Evolutionary conservation across 805 yeast species (phyloP).

Genomic region (Candida bentonensis): DNA sequence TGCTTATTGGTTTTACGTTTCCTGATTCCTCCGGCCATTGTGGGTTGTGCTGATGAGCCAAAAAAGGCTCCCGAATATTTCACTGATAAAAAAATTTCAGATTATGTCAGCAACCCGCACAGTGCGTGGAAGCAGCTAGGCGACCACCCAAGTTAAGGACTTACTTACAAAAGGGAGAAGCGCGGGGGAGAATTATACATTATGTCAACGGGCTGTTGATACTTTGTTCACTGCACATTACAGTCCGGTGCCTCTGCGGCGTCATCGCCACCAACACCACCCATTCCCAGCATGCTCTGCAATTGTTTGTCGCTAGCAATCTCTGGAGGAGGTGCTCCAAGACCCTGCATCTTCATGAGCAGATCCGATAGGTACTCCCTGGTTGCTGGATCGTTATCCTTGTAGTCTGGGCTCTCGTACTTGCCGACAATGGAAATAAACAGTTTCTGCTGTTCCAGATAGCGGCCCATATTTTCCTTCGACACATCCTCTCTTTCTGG

Average conservation of each 20-base stretch:
- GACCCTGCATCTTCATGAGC: slow-evolving; percentile 47
- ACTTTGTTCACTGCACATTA: neutral
- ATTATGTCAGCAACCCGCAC: neutral
- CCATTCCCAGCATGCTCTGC: neutral
- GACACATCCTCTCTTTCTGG: slow-evolving; percentile 24
- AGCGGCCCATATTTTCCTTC: slow-evolving; percentile 36
- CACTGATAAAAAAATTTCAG: neutral
- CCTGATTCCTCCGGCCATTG: slow-evolving; percentile 44
- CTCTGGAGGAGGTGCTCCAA: slow-evolving; percentile 73
- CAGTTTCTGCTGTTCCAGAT: slow-evolving; percentile 45
- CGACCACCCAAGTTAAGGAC: no score
- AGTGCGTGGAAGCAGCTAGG: no score
- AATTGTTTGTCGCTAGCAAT: slow-evolving; percentile 38
- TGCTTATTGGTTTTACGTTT: slow-evolving; percentile 72
- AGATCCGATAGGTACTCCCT: slow-evolving; percentile 40
- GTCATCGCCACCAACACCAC: neutral
- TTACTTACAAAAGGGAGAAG: no score
- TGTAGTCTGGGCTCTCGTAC: slow-evolving; percentile 53
- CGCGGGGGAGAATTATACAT: no score
- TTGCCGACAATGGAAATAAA: slow-evolving; percentile 46
- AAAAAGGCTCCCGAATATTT: neutral
- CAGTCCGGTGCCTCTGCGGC: slow-evolving; percentile 1
- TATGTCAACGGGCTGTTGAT: no score
- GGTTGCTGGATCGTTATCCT: slow-evolving; percentile 30
- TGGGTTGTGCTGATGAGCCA: slow-evolving; percentile 1